phyloP scores from a whole-genome alignment of 1,139 yeast genomes.

The Yamadazyma trypodendri region DNA sequence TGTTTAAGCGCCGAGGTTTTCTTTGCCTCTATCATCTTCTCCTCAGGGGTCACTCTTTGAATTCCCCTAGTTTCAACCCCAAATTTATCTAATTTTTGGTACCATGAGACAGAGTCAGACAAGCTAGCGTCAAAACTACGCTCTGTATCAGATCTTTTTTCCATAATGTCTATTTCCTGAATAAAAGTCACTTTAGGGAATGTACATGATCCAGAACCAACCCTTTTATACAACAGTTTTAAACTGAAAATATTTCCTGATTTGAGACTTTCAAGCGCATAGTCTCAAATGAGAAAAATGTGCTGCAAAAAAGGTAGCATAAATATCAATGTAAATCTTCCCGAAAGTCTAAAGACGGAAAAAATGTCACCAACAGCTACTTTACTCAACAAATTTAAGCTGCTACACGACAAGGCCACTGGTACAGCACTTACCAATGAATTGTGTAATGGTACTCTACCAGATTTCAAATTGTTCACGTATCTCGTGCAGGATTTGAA shows the following conservation, averaged over 20 bases:
- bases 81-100: conserved; percentile 32
- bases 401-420: background rate
- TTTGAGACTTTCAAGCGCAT: conserved; percentile 2
- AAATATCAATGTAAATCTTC: background rate
- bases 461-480: conserved; percentile 39
- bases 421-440: conserved; percentile 38
- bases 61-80: conserved; percentile 83
- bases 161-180: background rate
- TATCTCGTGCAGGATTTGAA: conserved; percentile 51
- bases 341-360: too few relatives aligned
- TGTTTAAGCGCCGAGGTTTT: conserved; percentile 43
- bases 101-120: conserved; percentile 6
- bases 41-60: conserved; percentile 70
- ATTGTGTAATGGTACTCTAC: conserved; percentile 44
- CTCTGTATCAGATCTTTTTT: background rate
- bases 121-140: background rate
- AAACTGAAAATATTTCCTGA: background rate
- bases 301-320: background rate
- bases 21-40: conserved; percentile 40
- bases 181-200: too few relatives aligned
- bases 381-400: background rate
- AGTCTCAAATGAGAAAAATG: background rate
- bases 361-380: background rate
- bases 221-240: too few relatives aligned
- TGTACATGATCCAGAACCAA: background rate